Conservation (phyloP, 2,329 filamentous ascomycete genomes). For the Ophiostoma novo-ulmi region DNA sequence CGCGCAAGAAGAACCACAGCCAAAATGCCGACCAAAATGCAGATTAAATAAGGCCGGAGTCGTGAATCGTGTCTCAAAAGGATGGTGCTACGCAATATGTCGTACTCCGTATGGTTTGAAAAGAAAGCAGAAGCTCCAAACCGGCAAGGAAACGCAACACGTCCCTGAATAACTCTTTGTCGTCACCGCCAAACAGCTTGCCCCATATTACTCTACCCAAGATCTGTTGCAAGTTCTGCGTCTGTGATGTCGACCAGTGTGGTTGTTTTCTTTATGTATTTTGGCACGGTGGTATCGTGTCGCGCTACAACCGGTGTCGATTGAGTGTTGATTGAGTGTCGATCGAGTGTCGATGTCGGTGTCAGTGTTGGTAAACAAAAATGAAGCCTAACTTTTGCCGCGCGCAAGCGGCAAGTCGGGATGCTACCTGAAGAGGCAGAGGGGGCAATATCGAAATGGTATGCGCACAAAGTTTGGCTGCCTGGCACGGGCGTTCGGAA, state of each 20-base stretch:
- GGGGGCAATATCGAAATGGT: not conserved
- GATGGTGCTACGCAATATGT: not conserved
- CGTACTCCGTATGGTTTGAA: not conserved
- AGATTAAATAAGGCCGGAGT: not conserved
- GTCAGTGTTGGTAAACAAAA: not conserved
- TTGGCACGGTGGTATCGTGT: not conserved
- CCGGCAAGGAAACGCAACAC: not conserved
- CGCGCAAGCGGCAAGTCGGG: not conserved
- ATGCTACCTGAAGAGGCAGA: not conserved
- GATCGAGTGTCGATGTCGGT: not conserved
- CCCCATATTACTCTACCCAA: not conserved
- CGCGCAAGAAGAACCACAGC: not conserved
- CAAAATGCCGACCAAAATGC: not conserved
- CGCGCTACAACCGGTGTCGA: not conserved
- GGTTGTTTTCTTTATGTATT: not conserved
- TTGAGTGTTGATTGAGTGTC: not conserved
- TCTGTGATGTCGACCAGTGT: not conserved
- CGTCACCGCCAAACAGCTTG: constrained; percentile 19
- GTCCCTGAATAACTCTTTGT: constrained; percentile 19
- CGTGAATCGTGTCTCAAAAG: not conserved
- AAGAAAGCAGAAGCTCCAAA: not conserved
- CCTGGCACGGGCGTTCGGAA: not conserved
- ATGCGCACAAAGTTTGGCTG: not conserved
- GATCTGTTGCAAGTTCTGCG: not conserved
- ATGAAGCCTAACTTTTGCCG: not conserved